Conservation (phyloP, 2,329 filamentous ascomycete species). For the Xylaria sp. region DNA sequence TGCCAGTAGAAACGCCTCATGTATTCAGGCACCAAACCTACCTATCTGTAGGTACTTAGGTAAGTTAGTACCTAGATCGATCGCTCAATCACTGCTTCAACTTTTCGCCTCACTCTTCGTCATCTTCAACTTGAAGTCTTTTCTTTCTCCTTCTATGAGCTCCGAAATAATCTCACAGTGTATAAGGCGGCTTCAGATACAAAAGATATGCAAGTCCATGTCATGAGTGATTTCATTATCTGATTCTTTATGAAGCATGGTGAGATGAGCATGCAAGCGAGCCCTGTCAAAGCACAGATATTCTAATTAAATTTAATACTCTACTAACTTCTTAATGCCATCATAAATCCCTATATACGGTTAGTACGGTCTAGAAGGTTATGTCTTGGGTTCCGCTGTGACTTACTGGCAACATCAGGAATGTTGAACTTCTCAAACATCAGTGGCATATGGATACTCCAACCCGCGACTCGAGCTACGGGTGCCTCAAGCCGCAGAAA, state of each 20-base stretch:
- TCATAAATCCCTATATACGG: constrained; percentile 72
- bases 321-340: constrained; percentile 72
- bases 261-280: not conserved
- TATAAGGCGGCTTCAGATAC: not conserved
- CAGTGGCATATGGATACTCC: constrained; percentile 85
- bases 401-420: constrained; percentile 88
- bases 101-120: not conserved
- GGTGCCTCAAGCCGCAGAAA: constrained; percentile 88
- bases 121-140: not conserved
- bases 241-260: not conserved
- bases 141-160: no score
- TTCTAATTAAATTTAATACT: constrained; percentile 64
- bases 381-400: not conserved
- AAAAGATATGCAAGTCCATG: not conserved
- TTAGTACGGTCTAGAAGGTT: constrained; percentile 44
- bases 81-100: not conserved
- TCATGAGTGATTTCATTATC: not conserved
- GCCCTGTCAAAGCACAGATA: not conserved
- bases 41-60: not conserved
- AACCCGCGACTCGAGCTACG: constrained; percentile 86
- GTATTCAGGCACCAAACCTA: not conserved
- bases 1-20: constrained; percentile 9
- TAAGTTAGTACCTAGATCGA: not conserved
- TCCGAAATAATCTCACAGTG: not conserved
- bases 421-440: constrained; percentile 83